Evolutionary conservation across 176 grass and related monocot species (phyloP), one percentile per base, ranked within the genome.

Genomic region (Zoysia japonica): DNA sequence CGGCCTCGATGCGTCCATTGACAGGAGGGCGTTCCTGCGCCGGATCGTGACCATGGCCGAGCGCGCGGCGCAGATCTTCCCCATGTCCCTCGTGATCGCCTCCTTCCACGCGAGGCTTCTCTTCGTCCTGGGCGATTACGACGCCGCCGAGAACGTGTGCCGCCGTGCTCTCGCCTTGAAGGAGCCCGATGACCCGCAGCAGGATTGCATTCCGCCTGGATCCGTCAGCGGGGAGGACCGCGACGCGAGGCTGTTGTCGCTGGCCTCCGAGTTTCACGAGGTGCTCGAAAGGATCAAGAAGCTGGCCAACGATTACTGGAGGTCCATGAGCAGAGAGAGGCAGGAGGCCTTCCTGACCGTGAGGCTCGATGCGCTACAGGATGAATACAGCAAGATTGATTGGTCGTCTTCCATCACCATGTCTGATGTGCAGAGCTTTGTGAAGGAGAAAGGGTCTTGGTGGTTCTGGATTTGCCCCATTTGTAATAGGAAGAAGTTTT

Each of bases 401-500:
- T 0, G 3, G 17, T 36, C 67, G 5, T 5, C n/a, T 9, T 42
- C 13, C 6, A 72, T 82, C 60, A 9, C 6, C 42, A 16, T 67
- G 9, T 56, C 35, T 3, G 73, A 55, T n/a, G 74, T 42, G 43
- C 57, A 5, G 44, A 78, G 50, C 51, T 83, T 83, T 38, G 37
- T 72, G 1, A 49, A 78, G 67, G 68, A 78, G 36, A 51, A 61
- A 52, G 57, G 50, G 5, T 51, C 74, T 2, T 83, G 80, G 79
- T 67, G 68, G n/a, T 87, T 67, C 45, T 87, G 85, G 85, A 2
- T 45, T 67, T 87, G 80, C 36, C 74, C 80, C 74, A n/a, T 83
- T 7, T 83, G 80, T 78, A n/a, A 44, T 61, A 7, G 67, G 51
- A 78, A 44, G 67, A 87, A 73, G 75, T 66, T 72, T 48, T 0